phyloP scores from a whole-genome alignment of 768 basidiomycete genomes.

The Amanita thiersii region DNA sequence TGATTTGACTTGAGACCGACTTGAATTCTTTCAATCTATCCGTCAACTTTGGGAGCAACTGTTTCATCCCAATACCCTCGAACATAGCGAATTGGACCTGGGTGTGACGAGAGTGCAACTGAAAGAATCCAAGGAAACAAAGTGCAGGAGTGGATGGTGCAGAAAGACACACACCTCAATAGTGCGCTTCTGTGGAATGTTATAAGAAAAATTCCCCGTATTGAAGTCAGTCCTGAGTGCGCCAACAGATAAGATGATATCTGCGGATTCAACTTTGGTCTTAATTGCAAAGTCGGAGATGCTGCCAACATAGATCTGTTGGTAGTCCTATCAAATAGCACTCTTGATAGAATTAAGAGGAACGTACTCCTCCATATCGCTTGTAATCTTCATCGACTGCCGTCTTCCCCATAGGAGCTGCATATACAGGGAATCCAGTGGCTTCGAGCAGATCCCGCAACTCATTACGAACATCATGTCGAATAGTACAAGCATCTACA shows the following conservation, averaged over 20 bases:
- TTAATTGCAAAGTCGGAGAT: conserved; percentile 60
- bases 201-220: conserved; percentile 80
- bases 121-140: neutral
- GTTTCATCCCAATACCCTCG: conserved; percentile 66
- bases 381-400: conserved; percentile 61
- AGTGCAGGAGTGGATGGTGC: too few relatives aligned
- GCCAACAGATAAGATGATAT: conserved; percentile 70
- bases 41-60: conserved; percentile 65
- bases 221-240: conserved; percentile 75
- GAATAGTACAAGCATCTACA: conserved; percentile 73
- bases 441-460: conserved; percentile 50
- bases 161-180: conserved; percentile 63
- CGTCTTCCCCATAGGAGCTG: conserved; percentile 78
- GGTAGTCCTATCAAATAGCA: conserved; percentile 4
- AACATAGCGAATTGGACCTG: conserved; percentile 58
- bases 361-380: conserved; percentile 73
- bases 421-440: conserved; percentile 68
- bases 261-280: conserved; percentile 65
- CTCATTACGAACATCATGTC: conserved; percentile 61
- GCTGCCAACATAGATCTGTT: conserved; percentile 69
- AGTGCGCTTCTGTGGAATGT: conserved; percentile 46
- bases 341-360: neutral
- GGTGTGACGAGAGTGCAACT: conserved; percentile 75
- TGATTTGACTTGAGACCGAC: conserved; percentile 28
- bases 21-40: conserved; percentile 38